Evolutionary conservation across 2,329 filamentous ascomycete species (phyloP).

Genomic region (Orbilia oligospora): DNA sequence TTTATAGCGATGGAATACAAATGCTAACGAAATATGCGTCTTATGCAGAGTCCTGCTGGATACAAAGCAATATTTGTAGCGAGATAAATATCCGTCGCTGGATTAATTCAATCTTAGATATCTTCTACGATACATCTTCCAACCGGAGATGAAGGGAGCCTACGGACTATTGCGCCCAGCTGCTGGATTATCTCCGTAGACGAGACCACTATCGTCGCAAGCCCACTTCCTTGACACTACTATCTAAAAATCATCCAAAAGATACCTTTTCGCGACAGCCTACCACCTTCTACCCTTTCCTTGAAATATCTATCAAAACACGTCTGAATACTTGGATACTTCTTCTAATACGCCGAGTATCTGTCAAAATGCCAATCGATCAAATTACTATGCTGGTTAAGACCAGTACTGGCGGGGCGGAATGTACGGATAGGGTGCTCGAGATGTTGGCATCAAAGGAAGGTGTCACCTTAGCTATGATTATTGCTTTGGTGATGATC

Average conservation of each 20-base stretch:
- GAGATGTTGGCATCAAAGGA: conserved; percentile 42
- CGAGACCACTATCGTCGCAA: not conserved
- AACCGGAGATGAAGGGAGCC: conserved; percentile 53
- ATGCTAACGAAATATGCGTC: not conserved
- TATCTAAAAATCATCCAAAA: not conserved
- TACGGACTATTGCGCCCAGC: conserved; percentile 33
- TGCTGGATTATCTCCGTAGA: conserved; percentile 45
- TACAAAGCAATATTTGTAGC: not conserved
- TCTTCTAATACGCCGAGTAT: not conserved
- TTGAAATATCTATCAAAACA: not conserved
- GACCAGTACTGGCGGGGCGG: conserved; percentile 19
- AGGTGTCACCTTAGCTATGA: conserved; percentile 44
- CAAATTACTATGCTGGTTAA: conserved; percentile 35
- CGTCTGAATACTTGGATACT: not conserved
- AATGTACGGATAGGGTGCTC: conserved; percentile 34
- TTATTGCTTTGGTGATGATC: conserved; percentile 36
- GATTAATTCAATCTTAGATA: not conserved
- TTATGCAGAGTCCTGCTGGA: not conserved
- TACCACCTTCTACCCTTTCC: not conserved
- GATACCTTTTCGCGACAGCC: not conserved
- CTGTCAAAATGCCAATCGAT: conserved; percentile 49
- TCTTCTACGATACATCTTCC: conserved; percentile 6
- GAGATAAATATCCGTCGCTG: conserved; percentile 4
- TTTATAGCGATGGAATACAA: not conserved
- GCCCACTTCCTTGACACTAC: not conserved